Percentiles rank a stretch among this genome's conserved stretches.
Evolutionary conservation across 2,329 filamentous ascomycete genomes (phyloP).

Genomic region (Microdochium bolleyi): DNA sequence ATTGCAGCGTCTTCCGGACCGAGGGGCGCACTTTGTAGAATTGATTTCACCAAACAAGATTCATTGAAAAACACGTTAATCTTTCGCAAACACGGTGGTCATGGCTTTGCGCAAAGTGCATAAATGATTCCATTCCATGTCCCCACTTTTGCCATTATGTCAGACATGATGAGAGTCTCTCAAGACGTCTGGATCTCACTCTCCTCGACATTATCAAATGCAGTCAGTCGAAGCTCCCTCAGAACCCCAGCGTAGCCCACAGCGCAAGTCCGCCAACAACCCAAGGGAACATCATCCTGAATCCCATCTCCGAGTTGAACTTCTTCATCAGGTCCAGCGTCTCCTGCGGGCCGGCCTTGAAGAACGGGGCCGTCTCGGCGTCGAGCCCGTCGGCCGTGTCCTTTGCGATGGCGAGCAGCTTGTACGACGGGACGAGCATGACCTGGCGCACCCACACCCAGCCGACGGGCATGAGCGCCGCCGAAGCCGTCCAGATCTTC

Average conservation of each 20-base stretch:
- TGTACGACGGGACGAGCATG: conserved; percentile 1
- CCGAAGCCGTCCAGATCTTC: conserved; percentile 4
- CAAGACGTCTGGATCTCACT: no score
- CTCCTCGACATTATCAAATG: no score
- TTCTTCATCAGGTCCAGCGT: conserved; percentile 3
- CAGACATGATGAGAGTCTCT: no score
- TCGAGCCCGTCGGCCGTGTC: neutral
- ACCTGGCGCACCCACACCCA: conserved; percentile 3
- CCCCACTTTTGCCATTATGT: no score
- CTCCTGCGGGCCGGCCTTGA: conserved; percentile 2
- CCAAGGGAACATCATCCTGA: conserved; percentile 3
- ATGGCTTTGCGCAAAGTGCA: no score
- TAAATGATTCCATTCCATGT: no score
- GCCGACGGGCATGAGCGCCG: conserved; percentile 4
- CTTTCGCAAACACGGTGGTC: no score
- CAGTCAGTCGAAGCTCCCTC: no score
- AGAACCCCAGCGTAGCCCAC: conserved; percentile 2
- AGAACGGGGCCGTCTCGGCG: neutral
- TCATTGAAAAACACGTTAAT: no score
- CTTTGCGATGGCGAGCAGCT: conserved; percentile 1
- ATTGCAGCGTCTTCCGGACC: no score
- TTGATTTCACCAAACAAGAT: no score
- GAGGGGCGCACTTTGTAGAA: no score
- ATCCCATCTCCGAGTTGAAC: conserved; percentile 3
- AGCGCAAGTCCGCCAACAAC: conserved; percentile 3